Base-by-base conservation (phyloP, 805 yeast genomes). In the Yarrowia hollandica region DNA sequence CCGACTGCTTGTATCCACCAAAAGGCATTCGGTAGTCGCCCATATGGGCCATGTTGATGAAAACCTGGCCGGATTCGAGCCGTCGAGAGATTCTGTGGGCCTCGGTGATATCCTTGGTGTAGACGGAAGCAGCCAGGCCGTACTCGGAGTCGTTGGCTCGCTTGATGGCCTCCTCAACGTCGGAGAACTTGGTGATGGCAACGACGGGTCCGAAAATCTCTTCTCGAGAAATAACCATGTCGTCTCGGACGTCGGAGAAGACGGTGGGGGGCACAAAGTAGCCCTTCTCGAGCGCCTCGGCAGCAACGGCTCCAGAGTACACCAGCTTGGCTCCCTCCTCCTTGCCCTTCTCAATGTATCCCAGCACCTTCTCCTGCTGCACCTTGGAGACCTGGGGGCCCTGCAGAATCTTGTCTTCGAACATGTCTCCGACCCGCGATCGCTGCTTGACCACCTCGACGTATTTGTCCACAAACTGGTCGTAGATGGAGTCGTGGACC, bases 171-270 rank as follows among this genome's bases (percentile, higher is more conserved):
- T 89, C 92, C 56, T 82, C 85, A 63, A 82, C 84, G 30, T 82
- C 74, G 34, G 75, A 69, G 74, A 88, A 89, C 71, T 80, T 82
- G 62, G 85, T 79, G 44, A 86, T 76, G n/a, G 84, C 78, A 25
- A 86, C 89, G 21, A 89, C 96, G 9, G 96, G 96, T 14, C 96
- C 96, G 71, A 89, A 89, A 62, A 89, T 88, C 73, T 89, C 96
- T 71, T 89, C 96, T 65, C 79, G 78, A 61, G 85, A 88, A 56
- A 89, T 81, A 62, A 79, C 75, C 82, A 85, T 84, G 35, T 78
- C 72, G 62, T 85, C 84, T 57, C 76, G 78, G 52, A 88, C 90
- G 66, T 86, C 86, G 19, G 84, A 78, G 65, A 89, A 88, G 34
- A 90, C 77, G 2, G 96, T 87, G 60, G 96, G 96, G 65, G 82